A percentile compares a stretch with the other conserved stretches of the same genome.
These are phyloP conservation scores for Pelargonium nanum DNA, from an alignment of 345 rosid species.

Conservation along the genomic window DNA sequence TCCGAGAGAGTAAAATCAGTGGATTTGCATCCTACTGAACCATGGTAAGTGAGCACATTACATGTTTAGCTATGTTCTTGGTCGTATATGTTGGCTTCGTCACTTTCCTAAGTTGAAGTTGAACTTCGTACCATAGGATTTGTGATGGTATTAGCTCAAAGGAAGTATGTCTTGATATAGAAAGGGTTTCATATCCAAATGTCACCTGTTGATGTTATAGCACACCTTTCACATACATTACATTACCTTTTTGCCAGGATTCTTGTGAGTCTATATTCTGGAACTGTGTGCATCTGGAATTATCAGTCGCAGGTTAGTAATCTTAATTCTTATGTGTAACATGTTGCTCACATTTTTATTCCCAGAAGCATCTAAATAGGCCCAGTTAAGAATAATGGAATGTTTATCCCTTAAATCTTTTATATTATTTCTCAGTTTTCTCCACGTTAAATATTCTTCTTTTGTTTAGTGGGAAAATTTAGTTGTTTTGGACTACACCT, in stretches of 20 bases:
- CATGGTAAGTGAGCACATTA: constrained; percentile 35
- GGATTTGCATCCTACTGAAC: constrained; percentile 65
- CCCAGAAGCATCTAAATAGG: background rate
- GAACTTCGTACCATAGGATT: background rate
- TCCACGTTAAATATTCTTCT: background rate
- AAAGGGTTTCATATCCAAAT: no score
- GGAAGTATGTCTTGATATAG: no score
- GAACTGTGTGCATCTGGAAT: constrained; percentile 68
- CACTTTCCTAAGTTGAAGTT: background rate
- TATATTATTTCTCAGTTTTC: background rate
- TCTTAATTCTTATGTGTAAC: no score
- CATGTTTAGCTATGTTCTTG: background rate
- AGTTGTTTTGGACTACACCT: no score
- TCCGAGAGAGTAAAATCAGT: constrained; percentile 66
- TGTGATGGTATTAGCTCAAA: background rate
- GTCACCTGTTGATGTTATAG: no score
- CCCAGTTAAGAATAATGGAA: background rate
- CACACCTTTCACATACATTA: background rate
- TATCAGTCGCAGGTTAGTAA: constrained; percentile 29
- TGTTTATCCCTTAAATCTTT: background rate
- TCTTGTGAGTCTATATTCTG: constrained; percentile 56
- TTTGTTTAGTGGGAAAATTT: no score
- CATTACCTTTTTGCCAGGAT: constrained; percentile 32
- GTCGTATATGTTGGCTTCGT: background rate
- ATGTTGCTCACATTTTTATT: no score